Evolutionary conservation across 164 flowering plant species (phyloP).

Genomic region (Tetrastigma voinierianum): DNA sequence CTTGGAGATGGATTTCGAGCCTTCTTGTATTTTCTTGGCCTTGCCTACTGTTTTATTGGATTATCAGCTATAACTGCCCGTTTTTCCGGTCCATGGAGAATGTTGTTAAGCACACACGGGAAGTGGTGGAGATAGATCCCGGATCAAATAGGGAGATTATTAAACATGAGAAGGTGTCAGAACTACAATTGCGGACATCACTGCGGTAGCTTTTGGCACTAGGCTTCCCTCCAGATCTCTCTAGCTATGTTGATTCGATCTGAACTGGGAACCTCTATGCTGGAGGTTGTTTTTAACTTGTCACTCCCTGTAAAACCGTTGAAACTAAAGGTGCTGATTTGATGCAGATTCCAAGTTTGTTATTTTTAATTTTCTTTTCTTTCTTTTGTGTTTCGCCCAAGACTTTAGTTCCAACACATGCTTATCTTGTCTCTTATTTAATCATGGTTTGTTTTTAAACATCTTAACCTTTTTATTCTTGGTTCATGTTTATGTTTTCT

Average conservation of each 20-base stretch:
- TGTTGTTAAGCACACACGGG: slow-evolving; percentile 80
- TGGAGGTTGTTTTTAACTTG: slow-evolving; percentile 59
- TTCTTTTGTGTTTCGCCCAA: neutral
- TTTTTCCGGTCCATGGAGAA: slow-evolving; percentile 91
- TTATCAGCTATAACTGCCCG: slow-evolving; percentile 81
- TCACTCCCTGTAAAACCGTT: neutral
- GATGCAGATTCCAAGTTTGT: no score
- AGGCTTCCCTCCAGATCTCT: slow-evolving; percentile 98
- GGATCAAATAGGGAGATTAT: slow-evolving; percentile 37
- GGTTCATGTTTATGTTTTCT: neutral
- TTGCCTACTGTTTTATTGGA: slow-evolving; percentile 86
- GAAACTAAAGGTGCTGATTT: neutral
- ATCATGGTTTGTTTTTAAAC: neutral
- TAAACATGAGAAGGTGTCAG: slow-evolving; percentile 76
- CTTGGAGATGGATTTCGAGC: slow-evolving; percentile 57
- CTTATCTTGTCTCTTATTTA: neutral
- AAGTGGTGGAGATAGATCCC: slow-evolving; percentile 72
- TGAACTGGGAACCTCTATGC: slow-evolving; percentile 73
- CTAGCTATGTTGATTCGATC: slow-evolving; percentile 90
- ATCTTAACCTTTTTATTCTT: neutral
- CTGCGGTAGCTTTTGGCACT: slow-evolving; percentile 87
- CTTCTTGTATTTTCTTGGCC: slow-evolving; percentile 60
- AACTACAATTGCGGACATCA: slow-evolving; percentile 90
- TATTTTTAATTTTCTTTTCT: no score
- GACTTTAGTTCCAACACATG: neutral